Evolutionary conservation across 805 yeast species (phyloP).

Genomic region (Saturnispora silvae): DNA sequence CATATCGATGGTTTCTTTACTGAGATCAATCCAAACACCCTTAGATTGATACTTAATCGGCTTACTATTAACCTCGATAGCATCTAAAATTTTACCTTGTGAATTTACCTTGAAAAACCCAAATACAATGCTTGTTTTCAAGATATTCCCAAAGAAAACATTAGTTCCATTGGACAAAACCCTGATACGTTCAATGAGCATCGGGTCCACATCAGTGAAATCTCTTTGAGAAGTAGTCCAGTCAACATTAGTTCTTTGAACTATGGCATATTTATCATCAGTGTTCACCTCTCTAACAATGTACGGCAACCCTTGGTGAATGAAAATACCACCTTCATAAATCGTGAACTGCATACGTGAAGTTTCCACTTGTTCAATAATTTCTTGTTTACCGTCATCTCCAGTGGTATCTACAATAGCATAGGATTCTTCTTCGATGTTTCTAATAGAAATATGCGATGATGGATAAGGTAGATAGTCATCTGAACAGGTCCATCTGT

Average conservation of each 20-base stretch:
- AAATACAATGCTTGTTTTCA: slow-evolving; percentile 69
- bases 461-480: slow-evolving; percentile 77
- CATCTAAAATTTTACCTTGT: slow-evolving; percentile 73
- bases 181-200: slow-evolving; percentile 53
- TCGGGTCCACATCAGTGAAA: slow-evolving; percentile 86
- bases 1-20: slow-evolving; percentile 48
- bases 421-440: slow-evolving; percentile 68
- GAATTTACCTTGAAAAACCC: slow-evolving; percentile 86
- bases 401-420: slow-evolving; percentile 89
- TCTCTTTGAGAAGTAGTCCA: slow-evolving; percentile 92
- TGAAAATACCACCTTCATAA: slow-evolving; percentile 84
- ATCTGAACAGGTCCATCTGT: slow-evolving; percentile 45
- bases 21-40: slow-evolving; percentile 91
- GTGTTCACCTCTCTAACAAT: slow-evolving; percentile 75
- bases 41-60: slow-evolving; percentile 60
- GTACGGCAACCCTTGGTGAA: slow-evolving; percentile 90
- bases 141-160: slow-evolving; percentile 64
- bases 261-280: slow-evolving; percentile 73
- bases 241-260: slow-evolving; percentile 80
- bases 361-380: slow-evolving; percentile 84
- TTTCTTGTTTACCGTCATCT: slow-evolving; percentile 56
- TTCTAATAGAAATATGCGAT: slow-evolving; percentile 64
- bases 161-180: slow-evolving; percentile 47
- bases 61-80: slow-evolving; percentile 85
- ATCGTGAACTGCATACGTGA: slow-evolving; percentile 82